These are phyloP conservation scores for Fonsecaea nubica DNA, from an alignment of 2,329 filamentous ascomycete genomes.

Conservation along the genomic window DNA sequence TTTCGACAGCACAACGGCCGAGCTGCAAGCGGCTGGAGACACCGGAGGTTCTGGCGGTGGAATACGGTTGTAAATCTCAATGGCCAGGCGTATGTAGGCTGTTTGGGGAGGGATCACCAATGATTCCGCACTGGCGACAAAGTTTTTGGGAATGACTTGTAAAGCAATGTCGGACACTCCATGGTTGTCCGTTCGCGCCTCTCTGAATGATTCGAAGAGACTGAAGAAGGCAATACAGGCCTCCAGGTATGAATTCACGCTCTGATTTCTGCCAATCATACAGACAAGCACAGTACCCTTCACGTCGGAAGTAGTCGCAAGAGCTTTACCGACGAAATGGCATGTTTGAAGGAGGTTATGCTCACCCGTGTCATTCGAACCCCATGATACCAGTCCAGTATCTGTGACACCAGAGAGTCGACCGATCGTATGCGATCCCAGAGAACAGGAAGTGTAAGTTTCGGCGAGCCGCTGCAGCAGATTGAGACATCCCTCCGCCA, in stretches of 20 bases:
- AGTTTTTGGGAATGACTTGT: slow-evolving; percentile 64
- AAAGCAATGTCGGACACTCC: slow-evolving; percentile 59
- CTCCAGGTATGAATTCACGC: slow-evolving; percentile 51
- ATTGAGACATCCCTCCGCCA: slow-evolving; percentile 54
- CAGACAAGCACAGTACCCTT: slow-evolving; percentile 62
- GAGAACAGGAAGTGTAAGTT: slow-evolving; percentile 63
- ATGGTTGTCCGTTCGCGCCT: slow-evolving; percentile 16
- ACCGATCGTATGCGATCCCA: slow-evolving; percentile 59
- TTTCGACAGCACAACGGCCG: slow-evolving; percentile 62
- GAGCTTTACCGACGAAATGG: slow-evolving; percentile 48
- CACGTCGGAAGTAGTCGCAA: slow-evolving; percentile 45
- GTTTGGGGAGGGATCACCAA: slow-evolving; percentile 59
- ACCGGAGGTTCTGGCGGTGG: slow-evolving; percentile 50
- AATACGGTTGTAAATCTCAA: slow-evolving; percentile 65
- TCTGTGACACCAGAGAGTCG: slow-evolving; percentile 49
- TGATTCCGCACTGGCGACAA: slow-evolving; percentile 59
- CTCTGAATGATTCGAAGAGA: slow-evolving; percentile 61
- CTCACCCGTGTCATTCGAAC: slow-evolving; percentile 37
- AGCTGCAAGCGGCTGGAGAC: slow-evolving; percentile 53
- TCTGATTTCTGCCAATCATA: slow-evolving; percentile 60
- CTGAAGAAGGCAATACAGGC: slow-evolving; percentile 64
- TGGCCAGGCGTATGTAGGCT: slow-evolving; percentile 58
- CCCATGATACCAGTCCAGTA: slow-evolving; percentile 49
- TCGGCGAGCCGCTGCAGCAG: slow-evolving; percentile 62
- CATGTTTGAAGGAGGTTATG: slow-evolving; percentile 45